Evolutionary conservation across 768 basidiomycete genomes (phyloP).

Genomic region (Lenzites betulinus): DNA sequence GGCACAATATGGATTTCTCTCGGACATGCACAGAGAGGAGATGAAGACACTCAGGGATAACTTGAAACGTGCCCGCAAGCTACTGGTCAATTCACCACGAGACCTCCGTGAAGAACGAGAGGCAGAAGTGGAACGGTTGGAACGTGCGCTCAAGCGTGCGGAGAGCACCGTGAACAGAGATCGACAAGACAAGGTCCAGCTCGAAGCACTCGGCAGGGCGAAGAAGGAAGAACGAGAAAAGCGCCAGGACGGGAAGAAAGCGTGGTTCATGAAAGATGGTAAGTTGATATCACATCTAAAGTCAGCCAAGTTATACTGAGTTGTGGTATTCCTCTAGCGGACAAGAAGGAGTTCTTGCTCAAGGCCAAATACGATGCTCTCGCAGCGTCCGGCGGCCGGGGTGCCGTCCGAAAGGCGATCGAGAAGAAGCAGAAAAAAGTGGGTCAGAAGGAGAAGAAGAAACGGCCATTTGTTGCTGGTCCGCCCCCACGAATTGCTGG

Average conservation of each 20-base stretch:
- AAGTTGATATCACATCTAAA: slow-evolving; percentile 1
- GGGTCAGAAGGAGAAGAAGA: slow-evolving; percentile 86
- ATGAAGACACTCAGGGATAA: slow-evolving; percentile 63
- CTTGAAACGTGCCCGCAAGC: slow-evolving; percentile 67
- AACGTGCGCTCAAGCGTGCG: slow-evolving; percentile 70
- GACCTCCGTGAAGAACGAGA: slow-evolving; percentile 61
- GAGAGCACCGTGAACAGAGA: slow-evolving; percentile 80
- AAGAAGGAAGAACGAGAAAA: slow-evolving; percentile 62
- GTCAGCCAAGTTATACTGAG: neutral
- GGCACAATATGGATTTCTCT: slow-evolving; percentile 74
- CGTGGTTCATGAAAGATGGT: slow-evolving; percentile 88
- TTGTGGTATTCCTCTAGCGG: slow-evolving; percentile 46
- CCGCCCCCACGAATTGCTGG: slow-evolving; percentile 4
- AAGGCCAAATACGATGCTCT: slow-evolving; percentile 81
- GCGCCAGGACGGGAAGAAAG: slow-evolving; percentile 72
- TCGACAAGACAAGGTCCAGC: slow-evolving; percentile 67
- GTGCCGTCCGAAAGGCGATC: slow-evolving; percentile 83
- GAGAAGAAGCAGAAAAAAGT: slow-evolving; percentile 89
- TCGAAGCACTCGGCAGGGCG: slow-evolving; percentile 55
- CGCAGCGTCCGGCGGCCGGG: slow-evolving; percentile 71
- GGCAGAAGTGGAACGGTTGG: slow-evolving; percentile 68
- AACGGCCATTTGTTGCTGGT: slow-evolving; percentile 58
- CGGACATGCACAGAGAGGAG: slow-evolving; percentile 64
- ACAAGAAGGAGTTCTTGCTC: slow-evolving; percentile 72
- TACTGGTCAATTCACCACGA: slow-evolving; percentile 59